phyloP scores from a whole-genome alignment of 306 rosid species.

The Rosa lucieae region DNA sequence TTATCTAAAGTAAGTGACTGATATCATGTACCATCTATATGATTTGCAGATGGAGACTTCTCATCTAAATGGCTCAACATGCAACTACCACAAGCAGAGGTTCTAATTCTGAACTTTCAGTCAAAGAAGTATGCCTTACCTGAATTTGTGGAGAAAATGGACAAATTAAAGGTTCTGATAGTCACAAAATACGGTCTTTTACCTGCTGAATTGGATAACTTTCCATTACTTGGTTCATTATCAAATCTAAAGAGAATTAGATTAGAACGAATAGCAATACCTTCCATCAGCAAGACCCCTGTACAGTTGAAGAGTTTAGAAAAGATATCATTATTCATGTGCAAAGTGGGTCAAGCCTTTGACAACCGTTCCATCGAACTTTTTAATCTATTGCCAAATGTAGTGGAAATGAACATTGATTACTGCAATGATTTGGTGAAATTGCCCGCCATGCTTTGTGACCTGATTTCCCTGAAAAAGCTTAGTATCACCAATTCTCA shows the following conservation, averaged over 20 bases:
- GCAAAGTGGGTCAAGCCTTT: conserved; percentile 45
- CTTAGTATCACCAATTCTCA: conserved; percentile 63
- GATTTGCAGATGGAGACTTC: conserved; percentile 52
- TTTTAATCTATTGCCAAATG: conserved; percentile 41
- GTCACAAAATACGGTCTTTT: conserved; percentile 39
- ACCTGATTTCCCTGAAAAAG: conserved; percentile 35
- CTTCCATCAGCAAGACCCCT: conserved; percentile 26
- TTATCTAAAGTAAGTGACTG: not conserved
- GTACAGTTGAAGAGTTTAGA: conserved; percentile 35
- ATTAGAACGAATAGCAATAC: conserved; percentile 47
- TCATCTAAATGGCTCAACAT: conserved; percentile 45
- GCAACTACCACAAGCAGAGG: conserved; percentile 47
- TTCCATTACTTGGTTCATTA: conserved; percentile 33
- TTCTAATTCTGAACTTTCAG: conserved; percentile 49
- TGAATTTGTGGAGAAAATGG: conserved; percentile 31
- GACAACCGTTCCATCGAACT: conserved; percentile 14
- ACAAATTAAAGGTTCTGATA: conserved; percentile 27
- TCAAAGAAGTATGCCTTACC: conserved; percentile 45
- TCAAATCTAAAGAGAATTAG: conserved; percentile 43
- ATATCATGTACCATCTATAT: not conserved
- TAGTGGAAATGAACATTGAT: conserved; percentile 52
- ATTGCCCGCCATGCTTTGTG: conserved; percentile 40
- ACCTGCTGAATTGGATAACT: conserved; percentile 35
- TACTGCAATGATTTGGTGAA: conserved; percentile 45
- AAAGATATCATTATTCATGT: conserved; percentile 57